phyloP scores from a whole-genome alignment of 2,329 filamentous ascomycete species.

The Clonostachys solani region DNA sequence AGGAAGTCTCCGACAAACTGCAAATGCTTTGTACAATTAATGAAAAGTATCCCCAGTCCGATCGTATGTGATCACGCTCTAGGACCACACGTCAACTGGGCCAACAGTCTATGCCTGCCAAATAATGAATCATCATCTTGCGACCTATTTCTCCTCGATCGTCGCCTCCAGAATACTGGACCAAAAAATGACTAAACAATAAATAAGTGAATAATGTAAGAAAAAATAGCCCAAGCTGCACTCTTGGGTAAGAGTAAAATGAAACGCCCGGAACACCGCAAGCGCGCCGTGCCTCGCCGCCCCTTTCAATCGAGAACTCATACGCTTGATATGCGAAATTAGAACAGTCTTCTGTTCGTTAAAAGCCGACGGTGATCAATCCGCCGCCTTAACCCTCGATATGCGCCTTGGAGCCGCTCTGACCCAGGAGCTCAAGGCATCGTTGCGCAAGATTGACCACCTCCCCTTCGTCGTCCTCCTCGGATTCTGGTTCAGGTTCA shows the following conservation, averaged over 20 bases:
- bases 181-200: no score
- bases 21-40: constrained; percentile 27
- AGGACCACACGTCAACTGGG: no score
- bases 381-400: constrained; percentile 63
- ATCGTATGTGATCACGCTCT: no score
- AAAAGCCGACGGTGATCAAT: no score
- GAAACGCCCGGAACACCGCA: constrained; percentile 1
- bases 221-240: background rate
- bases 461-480: constrained; percentile 88
- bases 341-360: no score
- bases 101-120: no score
- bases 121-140: no score
- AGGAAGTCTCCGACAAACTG: constrained; percentile 9
- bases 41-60: constrained; percentile 1
- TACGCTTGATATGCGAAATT: no score
- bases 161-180: no score
- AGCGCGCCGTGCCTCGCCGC: background rate
- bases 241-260: background rate
- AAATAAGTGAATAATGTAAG: no score
- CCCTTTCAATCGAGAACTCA: background rate
- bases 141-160: no score
- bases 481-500: constrained; percentile 80
- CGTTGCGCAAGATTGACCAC: constrained; percentile 87
- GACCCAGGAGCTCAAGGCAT: constrained; percentile 81
- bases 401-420: constrained; percentile 70